Evolutionary conservation across 1,284 basidiomycete species (phyloP).

Genomic region (Apiotrichum gracile): DNA sequence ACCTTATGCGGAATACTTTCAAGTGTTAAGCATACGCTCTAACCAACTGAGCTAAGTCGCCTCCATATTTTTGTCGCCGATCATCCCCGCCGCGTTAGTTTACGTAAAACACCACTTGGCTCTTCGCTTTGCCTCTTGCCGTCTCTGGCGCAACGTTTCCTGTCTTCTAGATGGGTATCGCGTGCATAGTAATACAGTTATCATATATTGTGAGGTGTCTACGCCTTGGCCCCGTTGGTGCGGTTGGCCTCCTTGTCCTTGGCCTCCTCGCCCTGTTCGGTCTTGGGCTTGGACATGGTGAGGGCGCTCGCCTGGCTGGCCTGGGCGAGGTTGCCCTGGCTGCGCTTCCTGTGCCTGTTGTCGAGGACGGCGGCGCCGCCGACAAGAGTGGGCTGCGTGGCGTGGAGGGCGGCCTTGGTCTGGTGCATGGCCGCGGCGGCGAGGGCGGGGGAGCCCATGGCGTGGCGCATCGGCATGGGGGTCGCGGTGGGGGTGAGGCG

Average conservation of each 20-base stretch:
- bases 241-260: neutral
- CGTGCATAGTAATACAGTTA: too few relatives aligned
- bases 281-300: neutral
- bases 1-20: too few relatives aligned
- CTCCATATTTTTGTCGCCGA: too few relatives aligned
- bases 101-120: too few relatives aligned
- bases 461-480: slow-evolving; percentile 26
- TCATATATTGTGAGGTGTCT: too few relatives aligned
- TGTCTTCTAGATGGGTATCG: too few relatives aligned
- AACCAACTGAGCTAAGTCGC: too few relatives aligned
- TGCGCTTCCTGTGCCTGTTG: slow-evolving; percentile 24
- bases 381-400: slow-evolving; percentile 8
- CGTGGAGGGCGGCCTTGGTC: slow-evolving; percentile 8
- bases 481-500: slow-evolving; percentile 24
- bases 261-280: neutral
- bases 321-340: slow-evolving; percentile 8
- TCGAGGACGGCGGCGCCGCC: slow-evolving; percentile 28
- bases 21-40: too few relatives aligned
- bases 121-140: too few relatives aligned
- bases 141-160: too few relatives aligned
- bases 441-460: slow-evolving; percentile 16
- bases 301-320: neutral
- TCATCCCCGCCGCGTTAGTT: too few relatives aligned
- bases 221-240: neutral
- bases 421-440: slow-evolving; percentile 16